These are phyloP conservation scores for Heritiera littoralis DNA, from an alignment of 345 rosid species.

Conservation along the genomic window DNA sequence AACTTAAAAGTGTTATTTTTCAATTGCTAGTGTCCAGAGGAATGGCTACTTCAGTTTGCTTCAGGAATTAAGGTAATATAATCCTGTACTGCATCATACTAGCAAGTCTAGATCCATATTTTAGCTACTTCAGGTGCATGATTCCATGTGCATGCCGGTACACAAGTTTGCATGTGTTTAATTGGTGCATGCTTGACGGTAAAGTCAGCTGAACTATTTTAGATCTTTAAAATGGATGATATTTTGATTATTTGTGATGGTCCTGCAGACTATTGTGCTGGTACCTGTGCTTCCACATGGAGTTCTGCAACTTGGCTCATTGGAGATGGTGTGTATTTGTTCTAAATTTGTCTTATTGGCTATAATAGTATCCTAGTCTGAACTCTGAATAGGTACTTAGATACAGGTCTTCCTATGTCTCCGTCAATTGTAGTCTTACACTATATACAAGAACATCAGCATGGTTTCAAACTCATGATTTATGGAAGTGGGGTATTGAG, in stretches of 20 bases:
- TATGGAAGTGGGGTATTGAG: not conserved
- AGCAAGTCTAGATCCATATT: not conserved
- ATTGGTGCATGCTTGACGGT: not conserved
- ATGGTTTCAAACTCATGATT: not conserved
- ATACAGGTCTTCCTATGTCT: not conserved
- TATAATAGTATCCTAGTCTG: not conserved
- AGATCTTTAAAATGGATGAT: conserved; percentile 11
- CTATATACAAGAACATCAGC: not conserved
- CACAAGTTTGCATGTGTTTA: not conserved
- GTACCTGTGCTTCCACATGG: conserved; percentile 63
- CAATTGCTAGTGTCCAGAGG: conserved; percentile 51
- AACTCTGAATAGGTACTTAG: not conserved
- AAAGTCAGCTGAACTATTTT: not conserved
- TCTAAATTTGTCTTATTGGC: conserved; percentile 2
- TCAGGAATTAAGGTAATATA: conserved; percentile 58
- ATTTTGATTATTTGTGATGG: conserved; percentile 18
- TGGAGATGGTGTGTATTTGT: conserved; percentile 45
- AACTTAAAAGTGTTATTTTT: conserved; percentile 20
- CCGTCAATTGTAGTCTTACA: not conserved
- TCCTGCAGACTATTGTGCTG: conserved; percentile 58
- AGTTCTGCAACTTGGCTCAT: conserved; percentile 71
- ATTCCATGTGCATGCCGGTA: not conserved
- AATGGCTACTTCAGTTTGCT: conserved; percentile 62
- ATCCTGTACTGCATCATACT: not conserved
- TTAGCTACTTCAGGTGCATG: conserved; percentile 13